Conservation (phyloP, 306 rosid species). For the Fragaria ananassa region DNA sequence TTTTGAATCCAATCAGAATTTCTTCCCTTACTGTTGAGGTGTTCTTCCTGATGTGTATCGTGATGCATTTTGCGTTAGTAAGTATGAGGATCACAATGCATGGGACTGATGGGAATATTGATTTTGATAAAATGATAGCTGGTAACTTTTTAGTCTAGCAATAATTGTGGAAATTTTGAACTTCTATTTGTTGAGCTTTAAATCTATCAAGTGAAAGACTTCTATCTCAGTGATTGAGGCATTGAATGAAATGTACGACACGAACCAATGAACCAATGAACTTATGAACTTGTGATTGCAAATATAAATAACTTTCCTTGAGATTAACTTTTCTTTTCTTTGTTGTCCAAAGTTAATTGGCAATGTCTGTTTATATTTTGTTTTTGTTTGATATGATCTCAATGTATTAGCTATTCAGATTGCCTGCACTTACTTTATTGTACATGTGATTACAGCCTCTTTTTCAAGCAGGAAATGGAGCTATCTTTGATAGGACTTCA, state of each 20-base stretch:
- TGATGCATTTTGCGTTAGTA: background rate
- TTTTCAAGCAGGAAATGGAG: conserved; percentile 97
- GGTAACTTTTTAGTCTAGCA: background rate
- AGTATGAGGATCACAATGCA: background rate
- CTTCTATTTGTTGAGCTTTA: background rate
- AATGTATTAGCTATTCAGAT: background rate
- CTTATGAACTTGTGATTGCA: background rate
- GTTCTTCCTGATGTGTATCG: background rate
- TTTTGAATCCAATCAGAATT: background rate
- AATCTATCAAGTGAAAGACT: background rate
- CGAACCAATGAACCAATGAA: background rate
- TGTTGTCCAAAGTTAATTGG: background rate
- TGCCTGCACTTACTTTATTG: conserved; percentile 20
- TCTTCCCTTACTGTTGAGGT: background rate
- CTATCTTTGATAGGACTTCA: conserved; percentile 87
- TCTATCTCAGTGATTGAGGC: background rate
- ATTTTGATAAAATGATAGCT: background rate
- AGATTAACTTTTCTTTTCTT: background rate
- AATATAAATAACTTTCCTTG: background rate
- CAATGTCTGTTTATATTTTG: background rate
- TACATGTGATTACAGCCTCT: conserved; percentile 67
- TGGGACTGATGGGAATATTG: too few relatives aligned
- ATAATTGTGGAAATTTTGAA: background rate
- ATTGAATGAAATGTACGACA: background rate
- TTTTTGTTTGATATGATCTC: background rate